A percentile compares a stretch with the other conserved stretches of the same genome.
Evolutionary conservation across 2,329 filamentous ascomycete genomes (phyloP).

Genomic region (Sarocladiaceae sp.): DNA sequence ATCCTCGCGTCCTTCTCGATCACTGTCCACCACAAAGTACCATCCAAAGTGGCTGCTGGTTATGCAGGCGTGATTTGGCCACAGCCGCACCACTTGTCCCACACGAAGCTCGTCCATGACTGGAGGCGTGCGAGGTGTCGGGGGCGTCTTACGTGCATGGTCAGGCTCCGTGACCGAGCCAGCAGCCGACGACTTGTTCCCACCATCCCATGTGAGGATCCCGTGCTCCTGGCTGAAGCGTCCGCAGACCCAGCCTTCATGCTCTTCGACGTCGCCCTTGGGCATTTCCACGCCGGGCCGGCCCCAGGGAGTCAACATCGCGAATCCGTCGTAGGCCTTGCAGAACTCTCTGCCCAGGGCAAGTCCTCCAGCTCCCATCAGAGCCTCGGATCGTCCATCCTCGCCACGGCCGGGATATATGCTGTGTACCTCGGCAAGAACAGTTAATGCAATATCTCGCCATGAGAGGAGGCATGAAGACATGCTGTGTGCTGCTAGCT

Average conservation of each 20-base stretch:
- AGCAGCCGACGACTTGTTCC: constrained; percentile 12
- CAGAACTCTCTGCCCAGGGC: constrained; percentile 73
- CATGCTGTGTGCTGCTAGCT: constrained; percentile 66
- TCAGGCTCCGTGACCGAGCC: neutral
- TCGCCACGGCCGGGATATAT: constrained; percentile 58
- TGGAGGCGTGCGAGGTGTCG: neutral
- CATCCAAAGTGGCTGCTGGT: constrained; percentile 66
- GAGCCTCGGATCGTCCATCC: constrained; percentile 51
- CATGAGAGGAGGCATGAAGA: constrained; percentile 38
- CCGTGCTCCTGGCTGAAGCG: constrained; percentile 77
- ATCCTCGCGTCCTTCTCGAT: constrained; percentile 46
- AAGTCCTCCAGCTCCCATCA: constrained; percentile 65
- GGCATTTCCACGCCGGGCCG: constrained; percentile 26
- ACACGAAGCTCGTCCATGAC: constrained; percentile 27
- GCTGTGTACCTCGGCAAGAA: constrained; percentile 69
- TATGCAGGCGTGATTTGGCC: constrained; percentile 81
- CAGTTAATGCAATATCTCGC: constrained; percentile 58
- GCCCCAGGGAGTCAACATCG: constrained; percentile 59
- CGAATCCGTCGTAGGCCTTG: constrained; percentile 68
- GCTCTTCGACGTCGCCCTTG: constrained; percentile 24
- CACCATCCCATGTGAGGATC: constrained; percentile 54
- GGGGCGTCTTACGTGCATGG: neutral
- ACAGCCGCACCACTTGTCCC: constrained; percentile 66
- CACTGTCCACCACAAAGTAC: constrained; percentile 70
- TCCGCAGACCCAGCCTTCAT: constrained; percentile 62